Base-by-base conservation (phyloP, 345 rosid species). In the Eucalyptus lansdowneana region DNA sequence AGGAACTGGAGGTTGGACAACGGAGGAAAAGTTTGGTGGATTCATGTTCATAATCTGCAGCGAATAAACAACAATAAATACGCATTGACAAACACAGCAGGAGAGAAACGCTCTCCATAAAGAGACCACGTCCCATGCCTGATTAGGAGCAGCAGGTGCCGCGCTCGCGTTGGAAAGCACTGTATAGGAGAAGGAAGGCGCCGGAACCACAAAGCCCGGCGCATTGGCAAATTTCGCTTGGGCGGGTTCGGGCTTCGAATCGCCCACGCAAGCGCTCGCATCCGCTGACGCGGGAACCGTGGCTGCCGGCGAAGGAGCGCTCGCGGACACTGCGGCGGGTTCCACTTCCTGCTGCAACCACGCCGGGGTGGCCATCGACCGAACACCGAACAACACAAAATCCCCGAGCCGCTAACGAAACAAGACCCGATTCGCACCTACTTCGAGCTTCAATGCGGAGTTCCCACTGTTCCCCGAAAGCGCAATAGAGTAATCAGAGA, bases 321-420 rank as follows among this genome's bases (percentile, higher is more conserved):
- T 9, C 90, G 40, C 21, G 60, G 29, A 81, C 80, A 88, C 34
- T 40, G 91, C 22, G 8, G 69, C 89, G 12, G 91, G 85, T 51
- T 86, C 88, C 31, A 90, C 88, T 40, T 91, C 93, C 87, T 87
- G 91, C 25, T 87, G 90, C 62, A 90, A 86, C 90, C 93, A 87
- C 16, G 88, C 89, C 27, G 93, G 87, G 14, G 91, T 87, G 31
- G 91, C 86, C 93, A 91, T 91, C 42, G 37, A 29, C 69, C 54
- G 15, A 80, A 31, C 90, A 31, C 89, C 87, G 53, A 34, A 19
- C 6, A 17, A 37, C 81, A 72, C 81, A 72, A 53, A 53, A 72
- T 19, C 83, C 42, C 83, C 27, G 25, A 21, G 83, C 83, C 42
- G 27, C 83, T 37, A 37, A 37, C 12, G 83, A 2, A 37, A 40